Evolutionary conservation across 179 eudicot species (phyloP).

Genomic region (Nepenthes alata): DNA sequence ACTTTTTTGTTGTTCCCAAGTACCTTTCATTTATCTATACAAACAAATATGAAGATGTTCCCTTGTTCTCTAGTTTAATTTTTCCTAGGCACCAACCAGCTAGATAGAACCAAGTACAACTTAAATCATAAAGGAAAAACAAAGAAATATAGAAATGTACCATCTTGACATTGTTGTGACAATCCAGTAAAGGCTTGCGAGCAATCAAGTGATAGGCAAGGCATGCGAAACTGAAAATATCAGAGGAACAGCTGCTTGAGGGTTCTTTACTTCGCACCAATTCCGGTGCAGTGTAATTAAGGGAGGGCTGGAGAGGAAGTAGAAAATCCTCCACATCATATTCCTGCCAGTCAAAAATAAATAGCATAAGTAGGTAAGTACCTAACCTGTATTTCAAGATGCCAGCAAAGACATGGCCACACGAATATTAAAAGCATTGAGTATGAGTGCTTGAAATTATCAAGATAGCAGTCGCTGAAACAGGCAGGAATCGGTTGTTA

Average conservation of each 20-base stretch:
- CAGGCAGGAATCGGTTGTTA: too few relatives aligned
- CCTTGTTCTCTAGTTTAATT: too few relatives aligned
- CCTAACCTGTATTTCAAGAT: too few relatives aligned
- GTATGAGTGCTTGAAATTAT: background rate
- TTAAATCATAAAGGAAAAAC: too few relatives aligned
- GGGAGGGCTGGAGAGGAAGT: constrained; percentile 92
- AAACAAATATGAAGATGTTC: too few relatives aligned
- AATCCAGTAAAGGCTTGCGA: constrained; percentile 83
- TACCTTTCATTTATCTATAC: too few relatives aligned
- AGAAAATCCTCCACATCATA: constrained; percentile 92
- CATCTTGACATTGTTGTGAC: constrained; percentile 99
- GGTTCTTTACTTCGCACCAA: constrained; percentile 70
- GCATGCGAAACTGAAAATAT: constrained; percentile 93
- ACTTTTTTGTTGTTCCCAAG: too few relatives aligned
- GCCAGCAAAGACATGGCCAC: background rate
- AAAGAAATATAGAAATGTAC: constrained; percentile 23
- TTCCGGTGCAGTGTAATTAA: constrained; percentile 94
- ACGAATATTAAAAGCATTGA: background rate
- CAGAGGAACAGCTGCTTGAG: constrained; percentile 59
- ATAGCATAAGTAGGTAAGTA: background rate
- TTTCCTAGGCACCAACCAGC: too few relatives aligned
- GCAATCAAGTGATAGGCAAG: constrained; percentile 84
- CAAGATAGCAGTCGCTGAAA: background rate
- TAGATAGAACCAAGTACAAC: too few relatives aligned
- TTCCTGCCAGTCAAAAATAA: constrained; percentile 40